Evolutionary conservation across 164 flowering plant species (phyloP), one percentile per base, ranked within the genome.

Genomic region (Tinospora cordifolia): DNA sequence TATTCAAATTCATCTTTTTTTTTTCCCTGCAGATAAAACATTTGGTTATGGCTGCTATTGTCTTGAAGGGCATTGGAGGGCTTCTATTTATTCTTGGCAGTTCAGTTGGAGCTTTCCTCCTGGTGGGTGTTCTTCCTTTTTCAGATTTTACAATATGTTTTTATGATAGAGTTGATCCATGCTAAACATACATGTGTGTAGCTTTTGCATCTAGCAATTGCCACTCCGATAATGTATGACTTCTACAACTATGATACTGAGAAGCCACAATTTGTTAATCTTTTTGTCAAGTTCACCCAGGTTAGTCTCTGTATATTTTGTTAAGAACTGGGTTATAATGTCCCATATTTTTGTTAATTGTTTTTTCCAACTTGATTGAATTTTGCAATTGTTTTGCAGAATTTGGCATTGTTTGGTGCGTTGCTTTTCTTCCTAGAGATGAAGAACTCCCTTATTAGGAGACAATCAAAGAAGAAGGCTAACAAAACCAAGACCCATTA

Each of bases 11-110:
- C 27, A 0, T 3, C 24, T 38, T 22, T 9, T 14, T 25, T 1
- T 26, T 6, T 62, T 9, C 51, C 34, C 60, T 21, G 44, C 88
- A 86, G 91, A 78, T 77, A 8, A 83, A 76, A 72, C 75, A 81
- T 74, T 3, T 87, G 11, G 81, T 83, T 46, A 80, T 82, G n/a
- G 84, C 75, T 22, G 63, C 74, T 62, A 81, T 89, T 38, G 85
- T 72, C 8, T 66, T 87, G 22, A 85, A 85, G 78, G 88, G 86
- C 12, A n/a, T 87, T 57, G 90, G 90, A 64, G 84, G 92, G 10
- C 40, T 81, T 47, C 80, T 87, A 13, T 87, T 87, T 62, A 77
- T 84, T 21, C 72, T 87, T 68, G 90, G 91, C 66, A 84, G 85
- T 77, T 69, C 82, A 60, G 22, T 82, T 49, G 89, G 90, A 40